Evolutionary conservation across 2,329 filamentous ascomycete genomes (phyloP).

Genomic region (Pseudopithomyces maydicus): DNA sequence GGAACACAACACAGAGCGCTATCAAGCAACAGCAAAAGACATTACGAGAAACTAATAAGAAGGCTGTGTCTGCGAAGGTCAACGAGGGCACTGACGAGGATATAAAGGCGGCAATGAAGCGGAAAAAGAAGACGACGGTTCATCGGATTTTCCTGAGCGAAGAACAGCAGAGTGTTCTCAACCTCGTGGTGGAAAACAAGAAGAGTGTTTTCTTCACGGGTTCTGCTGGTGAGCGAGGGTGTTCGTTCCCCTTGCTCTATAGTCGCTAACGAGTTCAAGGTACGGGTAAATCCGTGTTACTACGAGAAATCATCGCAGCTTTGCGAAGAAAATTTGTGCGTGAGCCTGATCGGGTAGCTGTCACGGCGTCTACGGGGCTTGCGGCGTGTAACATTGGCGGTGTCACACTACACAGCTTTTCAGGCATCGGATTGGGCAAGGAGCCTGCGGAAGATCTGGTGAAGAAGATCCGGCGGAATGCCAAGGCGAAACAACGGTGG

Average conservation of each 20-base stretch:
- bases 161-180: conserved; percentile 83
- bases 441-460: conserved; percentile 79
- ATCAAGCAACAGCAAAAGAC: conserved; percentile 80
- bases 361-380: conserved; percentile 93
- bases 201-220: conserved; percentile 98
- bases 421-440: conserved; percentile 93
- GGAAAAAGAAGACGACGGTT: conserved; percentile 50
- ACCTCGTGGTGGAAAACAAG: conserved; percentile 77
- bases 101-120: conserved; percentile 51
- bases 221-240: conserved; percentile 68
- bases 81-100: conserved; percentile 51
- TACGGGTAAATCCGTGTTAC: conserved; percentile 95
- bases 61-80: conserved; percentile 46
- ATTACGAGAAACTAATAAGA: conserved; percentile 66
- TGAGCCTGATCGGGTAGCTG: conserved; percentile 83
- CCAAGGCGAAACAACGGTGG: conserved; percentile 89
- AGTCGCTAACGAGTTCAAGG: conserved; percentile 39
- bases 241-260: conserved; percentile 4
- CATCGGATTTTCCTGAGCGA: conserved; percentile 75
- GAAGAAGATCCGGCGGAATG: conserved; percentile 88
- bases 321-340: conserved; percentile 75
- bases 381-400: conserved; percentile 97
- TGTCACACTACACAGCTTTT: conserved; percentile 93
- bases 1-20: conserved; percentile 76
- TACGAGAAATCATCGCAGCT: conserved; percentile 86